Base-by-base conservation (phyloP, 768 basidiomycete genomes). In the Kwoniella heveanensis region DNA sequence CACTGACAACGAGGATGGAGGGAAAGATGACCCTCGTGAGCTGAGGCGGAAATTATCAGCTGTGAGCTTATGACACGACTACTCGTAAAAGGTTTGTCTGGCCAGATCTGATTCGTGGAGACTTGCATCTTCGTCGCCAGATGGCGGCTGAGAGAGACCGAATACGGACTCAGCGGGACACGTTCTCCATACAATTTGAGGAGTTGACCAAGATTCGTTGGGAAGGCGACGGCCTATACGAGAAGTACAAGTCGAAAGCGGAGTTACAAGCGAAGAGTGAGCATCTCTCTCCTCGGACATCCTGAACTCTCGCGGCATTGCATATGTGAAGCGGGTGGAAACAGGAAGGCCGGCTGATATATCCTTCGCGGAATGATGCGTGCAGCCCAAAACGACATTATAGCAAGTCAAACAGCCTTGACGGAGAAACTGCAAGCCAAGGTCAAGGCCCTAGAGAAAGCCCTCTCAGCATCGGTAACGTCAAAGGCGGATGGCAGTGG, bases 341-440 rank as follows among this genome's bases (percentile, higher is more conserved):
- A 36, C 32, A 36, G 32, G 7, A 13, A 36, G 37, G 44, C n/a
- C n/a, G 37, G 54, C 10, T 24, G 36, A 37, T 7, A 6, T 7
- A 36, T 36, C 13, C 7, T 6, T 13, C 13, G 39, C 9, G 9
- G 39, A 17, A 17, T 44, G 10, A 17, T 44, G 5, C 1, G 21
- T 55, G 25, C 54, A 79, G 78, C 78, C 27, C 77, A 79, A 57
- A 72, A 74, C 54, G 69, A 77, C 30, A 59, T 79, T 21, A 77
- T 79, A 44, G 63, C 66, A 1, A 72, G 59, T 44, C 58, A 76
- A 32, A 70, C 70, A 1, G 55, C 55, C 13, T 53, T 73, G 39
- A 79, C 72, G 27, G 74, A 79, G 57, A 75, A 70, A 57, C 62
- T 75, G 19, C 71, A 74, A 50, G 66, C 68, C 25, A 64, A 71